Evolutionary conservation across 345 rosid genomes (phyloP).

Genomic region (Dovyalis caffra): DNA sequence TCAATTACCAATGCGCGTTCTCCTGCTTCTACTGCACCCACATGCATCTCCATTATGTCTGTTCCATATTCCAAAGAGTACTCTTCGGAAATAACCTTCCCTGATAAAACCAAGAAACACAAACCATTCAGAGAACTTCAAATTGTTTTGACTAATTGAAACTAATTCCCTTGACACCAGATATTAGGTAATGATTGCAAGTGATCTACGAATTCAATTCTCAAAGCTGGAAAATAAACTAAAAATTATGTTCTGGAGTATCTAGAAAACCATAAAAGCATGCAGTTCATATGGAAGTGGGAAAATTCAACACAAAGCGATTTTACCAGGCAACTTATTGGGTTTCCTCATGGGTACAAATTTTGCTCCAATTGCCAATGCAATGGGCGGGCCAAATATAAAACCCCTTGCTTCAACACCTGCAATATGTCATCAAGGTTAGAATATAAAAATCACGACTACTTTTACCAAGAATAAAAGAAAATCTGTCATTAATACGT

Average conservation of each 20-base stretch:
- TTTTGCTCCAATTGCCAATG: constrained; percentile 97
- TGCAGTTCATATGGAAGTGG: background rate
- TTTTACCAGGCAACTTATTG: constrained; percentile 83
- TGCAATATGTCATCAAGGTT: constrained; percentile 23
- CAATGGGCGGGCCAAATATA: constrained; percentile 98
- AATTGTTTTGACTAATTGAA: background rate
- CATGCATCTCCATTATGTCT: constrained; percentile 95
- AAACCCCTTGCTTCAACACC: constrained; percentile 99
- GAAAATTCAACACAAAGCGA: background rate
- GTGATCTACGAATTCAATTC: background rate
- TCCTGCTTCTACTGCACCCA: constrained; percentile 87
- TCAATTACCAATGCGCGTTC: constrained; percentile 85
- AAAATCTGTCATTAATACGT: background rate
- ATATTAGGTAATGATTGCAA: background rate
- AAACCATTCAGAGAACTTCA: constrained; percentile 1
- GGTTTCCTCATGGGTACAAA: constrained; percentile 99
- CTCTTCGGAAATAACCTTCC: constrained; percentile 87
- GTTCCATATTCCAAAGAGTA: constrained; percentile 95
- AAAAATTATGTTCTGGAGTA: background rate
- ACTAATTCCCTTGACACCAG: background rate
- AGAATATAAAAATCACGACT: background rate
- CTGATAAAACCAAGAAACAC: constrained; percentile 36
- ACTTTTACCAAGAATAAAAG: background rate
- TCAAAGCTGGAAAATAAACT: background rate
- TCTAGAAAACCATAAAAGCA: background rate